Evolutionary conservation across 768 basidiomycete genomes (phyloP), one percentile per base, ranked within the genome.

Genomic region (Naganishia vishniacii): DNA sequence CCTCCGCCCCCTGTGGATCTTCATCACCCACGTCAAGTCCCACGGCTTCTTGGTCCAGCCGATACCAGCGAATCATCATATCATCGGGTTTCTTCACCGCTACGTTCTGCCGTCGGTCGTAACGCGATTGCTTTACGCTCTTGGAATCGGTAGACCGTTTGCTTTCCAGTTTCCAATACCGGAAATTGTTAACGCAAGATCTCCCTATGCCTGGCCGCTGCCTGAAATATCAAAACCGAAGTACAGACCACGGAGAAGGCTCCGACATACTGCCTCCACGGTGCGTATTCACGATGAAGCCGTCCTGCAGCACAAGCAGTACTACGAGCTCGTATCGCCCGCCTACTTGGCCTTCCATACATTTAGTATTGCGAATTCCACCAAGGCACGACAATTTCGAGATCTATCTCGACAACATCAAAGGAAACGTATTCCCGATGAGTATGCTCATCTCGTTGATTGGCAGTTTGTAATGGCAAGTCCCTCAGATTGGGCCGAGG

Each of bases 381-480:
- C 64, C 23, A 49, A 49, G 23, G 56, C 56, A 5, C 16, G 64
- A 41, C 18, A 34, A 8, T 51, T 44, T 34, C 56, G 64, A 9
- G 59, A 65, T 31, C 37, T 65, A 16, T 41, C 59, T 25, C 20
- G 64, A 16, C 26, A 37, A 41, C 56, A 49, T 11, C 64, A 65
- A 32, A 44, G 48, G 1, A 40, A 26, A 2, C 45, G 59, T 20
- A 65, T 65, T 16, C 64, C 64, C 4, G 58, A 47, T 4, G 40
- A 31, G 32, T 65, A 48, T 40, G 32, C 32, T 11, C 64, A 65
- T 49, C 47, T 65, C 3, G 34, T 65, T 15, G 59, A 65, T 16
- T 65, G 47, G 47, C 58, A 61, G 28, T 65, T 65, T 44, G 64
- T 65, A 18, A 48, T 65, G 32, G 56, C 58, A 11, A 48, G 58